Evolutionary conservation across 23 red algal genomes (phyloP).

Genomic region (Chondrus crispus): DNA sequence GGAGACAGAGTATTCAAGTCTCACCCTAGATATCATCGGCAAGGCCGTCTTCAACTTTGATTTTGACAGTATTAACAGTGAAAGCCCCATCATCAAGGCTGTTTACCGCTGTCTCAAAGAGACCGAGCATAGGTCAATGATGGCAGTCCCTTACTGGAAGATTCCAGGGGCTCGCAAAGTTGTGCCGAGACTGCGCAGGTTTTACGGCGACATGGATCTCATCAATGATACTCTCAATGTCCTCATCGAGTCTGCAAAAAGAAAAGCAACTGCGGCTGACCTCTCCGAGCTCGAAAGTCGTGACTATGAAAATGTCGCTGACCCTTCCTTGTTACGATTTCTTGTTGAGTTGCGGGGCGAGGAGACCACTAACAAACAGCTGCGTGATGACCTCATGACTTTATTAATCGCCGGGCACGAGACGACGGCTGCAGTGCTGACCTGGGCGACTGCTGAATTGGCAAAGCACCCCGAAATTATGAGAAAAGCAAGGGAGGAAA

Average conservation of each 20-base stretch:
- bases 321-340: conserved; percentile 73
- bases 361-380: conserved; percentile 70
- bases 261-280: conserved; percentile 11
- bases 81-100: conserved; percentile 85
- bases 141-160: conserved; percentile 77
- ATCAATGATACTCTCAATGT: conserved; percentile 66
- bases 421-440: conserved; percentile 74
- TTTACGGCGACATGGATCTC: conserved; percentile 71
- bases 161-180: conserved; percentile 28
- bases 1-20: conserved; percentile 76
- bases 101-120: conserved; percentile 76
- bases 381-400: conserved; percentile 90
- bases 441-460: conserved; percentile 78
- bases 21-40: conserved; percentile 77
- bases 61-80: conserved; percentile 51
- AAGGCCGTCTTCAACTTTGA: conserved; percentile 82
- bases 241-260: conserved; percentile 59
- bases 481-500: conserved; percentile 54
- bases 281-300: conserved; percentile 59
- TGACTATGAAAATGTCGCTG: conserved; percentile 67
- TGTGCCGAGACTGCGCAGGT: conserved; percentile 64
- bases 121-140: conserved; percentile 68
- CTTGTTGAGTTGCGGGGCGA: conserved; percentile 87
- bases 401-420: conserved; percentile 89
- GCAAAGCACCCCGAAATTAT: conserved; percentile 61